These are phyloP conservation scores for Fusarium veterinarium DNA, from an alignment of 2,329 filamentous ascomycete species.

Conservation along the genomic window DNA sequence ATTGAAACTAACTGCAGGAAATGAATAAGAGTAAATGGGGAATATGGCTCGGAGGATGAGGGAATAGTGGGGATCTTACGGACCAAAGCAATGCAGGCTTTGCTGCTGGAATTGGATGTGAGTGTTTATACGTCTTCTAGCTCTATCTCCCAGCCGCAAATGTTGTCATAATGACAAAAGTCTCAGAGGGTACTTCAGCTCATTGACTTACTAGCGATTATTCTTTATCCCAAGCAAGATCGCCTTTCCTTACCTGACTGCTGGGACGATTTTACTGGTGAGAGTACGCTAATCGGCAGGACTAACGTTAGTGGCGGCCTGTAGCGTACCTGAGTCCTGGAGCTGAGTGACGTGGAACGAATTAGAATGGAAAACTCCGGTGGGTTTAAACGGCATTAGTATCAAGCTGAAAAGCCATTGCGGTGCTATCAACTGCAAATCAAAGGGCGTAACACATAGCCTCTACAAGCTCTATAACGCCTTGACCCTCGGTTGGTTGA, in stretches of 20 bases:
- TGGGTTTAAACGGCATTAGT: neutral
- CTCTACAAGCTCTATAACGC: neutral
- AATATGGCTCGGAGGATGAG: no score
- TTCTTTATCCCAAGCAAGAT: fast-evolving
- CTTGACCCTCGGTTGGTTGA: neutral
- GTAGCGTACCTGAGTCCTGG: neutral
- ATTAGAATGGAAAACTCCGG: fast-evolving
- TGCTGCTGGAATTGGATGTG: neutral
- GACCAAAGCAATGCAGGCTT: no score
- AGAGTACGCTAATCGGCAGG: neutral
- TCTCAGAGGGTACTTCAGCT: neutral
- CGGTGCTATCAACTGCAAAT: no score
- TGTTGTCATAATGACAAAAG: neutral
- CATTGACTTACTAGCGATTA: no score
- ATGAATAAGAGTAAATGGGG: no score
- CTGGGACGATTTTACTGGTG: fast-evolving
- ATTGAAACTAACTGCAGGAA: no score
- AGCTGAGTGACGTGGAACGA: fast-evolving
- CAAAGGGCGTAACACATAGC: no score
- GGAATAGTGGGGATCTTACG: no score
- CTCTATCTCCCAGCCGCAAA: fast-evolving
- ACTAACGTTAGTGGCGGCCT: no score
- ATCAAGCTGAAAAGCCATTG: fast-evolving
- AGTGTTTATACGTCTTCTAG: neutral
- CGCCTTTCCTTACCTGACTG: fast-evolving